Conservation (phyloP, 768 basidiomycete genomes). For the Tulasnella sp. region DNA sequence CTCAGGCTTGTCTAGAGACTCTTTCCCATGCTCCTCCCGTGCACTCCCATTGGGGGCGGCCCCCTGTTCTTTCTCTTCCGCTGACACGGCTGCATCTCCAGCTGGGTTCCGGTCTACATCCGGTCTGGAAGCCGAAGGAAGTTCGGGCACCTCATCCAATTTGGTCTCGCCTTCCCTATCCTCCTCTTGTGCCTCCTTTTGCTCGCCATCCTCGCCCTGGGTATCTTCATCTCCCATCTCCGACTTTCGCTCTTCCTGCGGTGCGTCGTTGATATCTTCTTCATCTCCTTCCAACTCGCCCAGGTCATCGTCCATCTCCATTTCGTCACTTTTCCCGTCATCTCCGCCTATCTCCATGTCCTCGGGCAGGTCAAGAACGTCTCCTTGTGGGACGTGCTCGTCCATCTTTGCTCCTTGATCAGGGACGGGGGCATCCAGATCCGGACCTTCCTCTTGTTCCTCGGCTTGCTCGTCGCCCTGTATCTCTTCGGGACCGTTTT, state of each 20-base stretch:
- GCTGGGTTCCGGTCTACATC: conserved; percentile 21
- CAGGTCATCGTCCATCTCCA: conserved; percentile 29
- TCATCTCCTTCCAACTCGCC: conserved; percentile 26
- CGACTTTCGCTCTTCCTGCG: neutral
- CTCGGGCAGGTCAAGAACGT: conserved; percentile 84
- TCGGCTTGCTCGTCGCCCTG: conserved; percentile 32
- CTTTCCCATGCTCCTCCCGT: neutral
- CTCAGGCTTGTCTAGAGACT: neutral
- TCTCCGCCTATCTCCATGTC: conserved; percentile 55
- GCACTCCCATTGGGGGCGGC: conserved; percentile 1
- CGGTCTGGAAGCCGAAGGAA: neutral
- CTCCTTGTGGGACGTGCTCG: conserved; percentile 65
- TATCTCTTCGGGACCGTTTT: conserved; percentile 28
- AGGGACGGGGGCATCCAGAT: conserved; percentile 44
- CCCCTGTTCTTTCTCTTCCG: conserved; percentile 5
- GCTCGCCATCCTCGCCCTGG: conserved; percentile 33
- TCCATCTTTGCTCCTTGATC: conserved; percentile 49
- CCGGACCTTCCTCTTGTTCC: conserved; percentile 37
- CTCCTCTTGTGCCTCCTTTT: conserved; percentile 30
- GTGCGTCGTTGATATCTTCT: conserved; percentile 16
- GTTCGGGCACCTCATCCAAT: neutral
- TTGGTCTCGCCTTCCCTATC: conserved; percentile 33
- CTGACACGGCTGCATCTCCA: conserved; percentile 24
- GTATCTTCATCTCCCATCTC: conserved; percentile 28
- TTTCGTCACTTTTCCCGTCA: conserved; percentile 27